Evolutionary conservation across 2,329 filamentous ascomycete species (phyloP), one percentile per base, ranked within the genome.

Genomic region (Talaromyces islandicus): DNA sequence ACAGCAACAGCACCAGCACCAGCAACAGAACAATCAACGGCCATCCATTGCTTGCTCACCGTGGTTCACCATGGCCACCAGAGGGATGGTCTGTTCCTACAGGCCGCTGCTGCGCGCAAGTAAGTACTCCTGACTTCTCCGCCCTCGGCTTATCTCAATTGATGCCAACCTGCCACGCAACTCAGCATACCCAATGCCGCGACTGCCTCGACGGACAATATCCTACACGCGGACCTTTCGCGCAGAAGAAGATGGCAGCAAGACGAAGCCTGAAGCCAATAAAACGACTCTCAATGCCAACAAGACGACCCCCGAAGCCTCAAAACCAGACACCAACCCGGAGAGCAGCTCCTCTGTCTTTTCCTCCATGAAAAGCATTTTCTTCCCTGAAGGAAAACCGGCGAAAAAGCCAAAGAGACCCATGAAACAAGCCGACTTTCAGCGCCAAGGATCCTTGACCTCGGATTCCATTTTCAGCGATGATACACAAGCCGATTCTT

Each of bases 391-490:
- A 35, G 54, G 64, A n/a, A 67, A 66, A 29, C 59, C 63, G 17
- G 62, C 62, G 35, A 58, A 64, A 30, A 73, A 71, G 59, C 67
- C 71, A 41, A 71, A 66, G 51, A 68, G 68, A 35, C 62, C 69
- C 10, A 59, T 59, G 17, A 58, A 55, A 19, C 30, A 38, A 41
- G 67, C 73, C 24, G 71, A 72, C 30, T 64, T 60, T n/a, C 71
- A 71, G 58, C 68, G 71, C 51, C 68, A 73, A 62, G 75, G 75
- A 61, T 67, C 67, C 17, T 66, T 77, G 30, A 70, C 68, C 46
- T 67, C 70, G 17, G 71, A 70, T 64, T 78, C 75, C 12, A 77
- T 78, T 59, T 78, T 78, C 64, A 72, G 70, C n/a, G 74, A 77
- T 51, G 75, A 73, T 21, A 63, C 70, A 30, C 62, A 68, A 27